phyloP scores from a whole-genome alignment of 306 rosid species.

The Acacia confusa region DNA sequence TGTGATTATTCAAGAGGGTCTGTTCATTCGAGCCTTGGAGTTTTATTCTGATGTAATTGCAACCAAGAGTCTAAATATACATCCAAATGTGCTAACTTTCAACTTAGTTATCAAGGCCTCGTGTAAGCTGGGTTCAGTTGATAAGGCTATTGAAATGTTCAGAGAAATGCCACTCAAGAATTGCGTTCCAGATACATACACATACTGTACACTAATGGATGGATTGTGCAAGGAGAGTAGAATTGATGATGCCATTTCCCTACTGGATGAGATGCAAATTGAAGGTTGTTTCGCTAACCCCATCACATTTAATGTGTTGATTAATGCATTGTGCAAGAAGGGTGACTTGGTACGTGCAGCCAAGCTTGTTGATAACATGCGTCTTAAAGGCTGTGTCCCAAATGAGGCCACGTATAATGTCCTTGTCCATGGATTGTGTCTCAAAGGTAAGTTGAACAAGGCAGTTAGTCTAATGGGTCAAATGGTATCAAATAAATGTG shows the following conservation, averaged over 20 bases:
- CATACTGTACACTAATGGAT: constrained; percentile 82
- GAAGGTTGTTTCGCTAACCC: constrained; percentile 74
- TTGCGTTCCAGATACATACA: constrained; percentile 68
- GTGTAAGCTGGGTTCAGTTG: constrained; percentile 83
- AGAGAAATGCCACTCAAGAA: constrained; percentile 67
- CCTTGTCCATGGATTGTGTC: constrained; percentile 80
- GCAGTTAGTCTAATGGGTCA: constrained; percentile 67
- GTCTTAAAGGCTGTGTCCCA: constrained; percentile 86
- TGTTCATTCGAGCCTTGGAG: constrained; percentile 52
- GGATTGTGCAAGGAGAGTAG: constrained; percentile 79
- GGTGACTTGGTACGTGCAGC: constrained; percentile 79
- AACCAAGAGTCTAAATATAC: constrained; percentile 40
- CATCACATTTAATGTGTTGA: constrained; percentile 74
- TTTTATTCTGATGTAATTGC: constrained; percentile 54
- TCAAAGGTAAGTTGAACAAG: constrained; percentile 86
- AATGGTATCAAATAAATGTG: constrained; percentile 68
- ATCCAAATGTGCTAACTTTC: constrained; percentile 69
- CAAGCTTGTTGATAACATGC: constrained; percentile 90
- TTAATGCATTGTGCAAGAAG: constrained; percentile 74
- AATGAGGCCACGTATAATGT: constrained; percentile 84
- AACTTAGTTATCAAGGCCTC: constrained; percentile 80
- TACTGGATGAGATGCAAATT: constrained; percentile 92
- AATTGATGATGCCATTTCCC: constrained; percentile 73
- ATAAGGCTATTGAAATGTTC: constrained; percentile 64
- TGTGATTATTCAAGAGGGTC: constrained; percentile 65